These are phyloP conservation scores for Amborella trichopoda DNA, from an alignment of 164 flowering plant species.

Conservation along the genomic window DNA sequence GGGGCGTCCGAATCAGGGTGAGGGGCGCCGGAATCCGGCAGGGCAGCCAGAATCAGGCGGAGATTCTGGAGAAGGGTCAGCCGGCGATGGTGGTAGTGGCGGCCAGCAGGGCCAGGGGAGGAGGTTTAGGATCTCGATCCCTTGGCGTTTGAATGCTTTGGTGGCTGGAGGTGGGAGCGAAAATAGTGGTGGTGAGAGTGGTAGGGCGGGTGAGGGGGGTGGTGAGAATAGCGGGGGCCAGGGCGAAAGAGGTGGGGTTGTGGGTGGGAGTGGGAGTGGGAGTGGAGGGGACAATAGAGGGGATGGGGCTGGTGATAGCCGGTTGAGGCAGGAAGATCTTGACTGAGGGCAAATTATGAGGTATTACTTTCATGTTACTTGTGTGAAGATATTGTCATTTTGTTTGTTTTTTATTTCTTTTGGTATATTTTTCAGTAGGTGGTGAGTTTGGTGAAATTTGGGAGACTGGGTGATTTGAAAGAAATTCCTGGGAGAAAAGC, in stretches of 20 bases:
- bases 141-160: slow-evolving; percentile 26
- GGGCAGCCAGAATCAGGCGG: slow-evolving; percentile 21
- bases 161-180: slow-evolving; percentile 16
- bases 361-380: too few relatives aligned
- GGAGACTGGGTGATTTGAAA: too few relatives aligned
- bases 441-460: too few relatives aligned
- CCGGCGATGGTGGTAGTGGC: slow-evolving; percentile 55
- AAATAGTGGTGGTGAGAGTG: slow-evolving; percentile 4
- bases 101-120: too few relatives aligned
- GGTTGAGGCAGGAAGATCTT: slow-evolving; percentile 40
- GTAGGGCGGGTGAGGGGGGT: neutral
- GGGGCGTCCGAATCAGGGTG: slow-evolving; percentile 10
- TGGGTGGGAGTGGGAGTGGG: too few relatives aligned
- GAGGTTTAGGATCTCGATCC: slow-evolving; percentile 1
- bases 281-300: slow-evolving; percentile 16
- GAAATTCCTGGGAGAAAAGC: too few relatives aligned
- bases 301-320: slow-evolving; percentile 17
- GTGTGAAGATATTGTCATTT: too few relatives aligned
- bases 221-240: too few relatives aligned
- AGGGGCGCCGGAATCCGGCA: slow-evolving; percentile 10
- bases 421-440: too few relatives aligned
- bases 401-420: too few relatives aligned
- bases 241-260: too few relatives aligned
- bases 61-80: slow-evolving; percentile 53
- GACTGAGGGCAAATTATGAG: too few relatives aligned